Conservation (phyloP, 2,329 filamentous ascomycete genomes). For the Geoglossum cookeanum region DNA sequence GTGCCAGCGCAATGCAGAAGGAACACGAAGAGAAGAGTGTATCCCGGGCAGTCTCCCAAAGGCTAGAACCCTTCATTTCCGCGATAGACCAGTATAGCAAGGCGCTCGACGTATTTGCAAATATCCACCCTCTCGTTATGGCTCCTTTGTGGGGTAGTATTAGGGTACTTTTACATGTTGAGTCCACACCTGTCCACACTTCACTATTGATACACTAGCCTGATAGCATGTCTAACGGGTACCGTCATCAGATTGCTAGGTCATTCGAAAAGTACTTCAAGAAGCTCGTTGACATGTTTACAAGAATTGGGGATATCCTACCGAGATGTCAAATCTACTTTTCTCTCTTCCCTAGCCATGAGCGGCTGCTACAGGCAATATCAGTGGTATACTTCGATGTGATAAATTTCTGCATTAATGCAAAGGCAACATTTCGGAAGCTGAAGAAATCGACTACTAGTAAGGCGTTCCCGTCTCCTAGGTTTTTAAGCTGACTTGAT, state of each 20-base stretch:
- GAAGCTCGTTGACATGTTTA: conserved; percentile 12
- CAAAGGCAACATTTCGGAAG: conserved; percentile 8
- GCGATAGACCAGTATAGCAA: conserved; percentile 12
- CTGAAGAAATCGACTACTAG: not conserved
- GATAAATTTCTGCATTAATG: conserved; percentile 11
- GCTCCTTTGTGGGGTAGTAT: conserved; percentile 13
- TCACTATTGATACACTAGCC: not conserved
- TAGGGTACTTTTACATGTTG: conserved; percentile 11
- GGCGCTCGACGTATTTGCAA: conserved; percentile 13
- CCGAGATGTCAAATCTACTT: conserved; percentile 11
- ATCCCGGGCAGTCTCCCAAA: conserved; percentile 9
- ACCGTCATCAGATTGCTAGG: conserved; percentile 8
- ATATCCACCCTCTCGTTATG: conserved; percentile 10
- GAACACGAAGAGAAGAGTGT: conserved; percentile 8
- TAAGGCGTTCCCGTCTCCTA: not conserved
- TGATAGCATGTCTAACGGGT: not conserved
- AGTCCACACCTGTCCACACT: not conserved
- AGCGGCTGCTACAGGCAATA: conserved; percentile 10
- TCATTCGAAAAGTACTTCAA: conserved; percentile 12
- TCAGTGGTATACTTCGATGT: conserved; percentile 12
- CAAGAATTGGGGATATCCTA: conserved; percentile 12
- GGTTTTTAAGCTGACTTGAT: not conserved
- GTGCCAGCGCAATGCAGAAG: conserved; percentile 11
- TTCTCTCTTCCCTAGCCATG: conserved; percentile 11
- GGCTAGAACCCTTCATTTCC: conserved; percentile 10